Conservation (phyloP, 352 stramenopile species). For the Plasmopara viticola region DNA sequence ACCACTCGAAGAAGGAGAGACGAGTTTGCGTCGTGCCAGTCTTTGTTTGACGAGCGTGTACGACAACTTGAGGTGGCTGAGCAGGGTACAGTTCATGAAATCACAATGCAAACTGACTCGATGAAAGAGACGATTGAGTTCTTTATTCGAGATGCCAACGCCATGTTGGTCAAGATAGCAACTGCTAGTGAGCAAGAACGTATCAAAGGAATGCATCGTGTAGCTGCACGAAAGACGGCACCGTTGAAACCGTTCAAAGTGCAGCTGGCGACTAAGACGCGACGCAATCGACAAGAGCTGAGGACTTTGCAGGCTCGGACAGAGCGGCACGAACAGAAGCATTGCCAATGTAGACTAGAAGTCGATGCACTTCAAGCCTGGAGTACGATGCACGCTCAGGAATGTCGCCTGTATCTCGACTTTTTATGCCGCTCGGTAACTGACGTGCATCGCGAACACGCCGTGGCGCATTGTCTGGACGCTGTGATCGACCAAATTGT, state of each 20-base stretch:
- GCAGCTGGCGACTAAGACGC: constrained; percentile 2
- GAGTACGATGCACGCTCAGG: constrained; percentile 34
- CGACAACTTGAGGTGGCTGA: constrained; percentile 26
- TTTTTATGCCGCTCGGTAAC: constrained; percentile 45
- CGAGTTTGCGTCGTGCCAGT: constrained; percentile 18
- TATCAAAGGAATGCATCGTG: constrained; percentile 4
- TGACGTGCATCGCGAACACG: constrained; percentile 20
- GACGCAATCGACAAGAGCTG: constrained; percentile 6
- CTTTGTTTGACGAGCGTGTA: constrained; percentile 20
- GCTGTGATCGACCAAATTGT: constrained; percentile 27
- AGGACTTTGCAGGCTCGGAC: constrained; percentile 7
- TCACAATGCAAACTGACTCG: constrained; percentile 20
- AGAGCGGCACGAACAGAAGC: constrained; percentile 6
- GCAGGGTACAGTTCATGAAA: constrained; percentile 6
- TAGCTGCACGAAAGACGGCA: constrained; percentile 5
- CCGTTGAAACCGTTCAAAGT: constrained; percentile 3
- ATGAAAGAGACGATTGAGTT: constrained; percentile 26
- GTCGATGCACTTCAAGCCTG: constrained; percentile 34
- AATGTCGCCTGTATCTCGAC: constrained; percentile 49
- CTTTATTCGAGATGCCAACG: constrained; percentile 26
- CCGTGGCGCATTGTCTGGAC: constrained; percentile 22
- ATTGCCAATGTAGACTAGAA: constrained; percentile 1
- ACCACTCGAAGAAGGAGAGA: constrained; percentile 26
- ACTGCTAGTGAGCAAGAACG: constrained; percentile 17
- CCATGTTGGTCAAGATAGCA: constrained; percentile 21